Evolutionary conservation across 2,329 filamentous ascomycete genomes (phyloP).

Genomic region (Rhynchosporium secalis): DNA sequence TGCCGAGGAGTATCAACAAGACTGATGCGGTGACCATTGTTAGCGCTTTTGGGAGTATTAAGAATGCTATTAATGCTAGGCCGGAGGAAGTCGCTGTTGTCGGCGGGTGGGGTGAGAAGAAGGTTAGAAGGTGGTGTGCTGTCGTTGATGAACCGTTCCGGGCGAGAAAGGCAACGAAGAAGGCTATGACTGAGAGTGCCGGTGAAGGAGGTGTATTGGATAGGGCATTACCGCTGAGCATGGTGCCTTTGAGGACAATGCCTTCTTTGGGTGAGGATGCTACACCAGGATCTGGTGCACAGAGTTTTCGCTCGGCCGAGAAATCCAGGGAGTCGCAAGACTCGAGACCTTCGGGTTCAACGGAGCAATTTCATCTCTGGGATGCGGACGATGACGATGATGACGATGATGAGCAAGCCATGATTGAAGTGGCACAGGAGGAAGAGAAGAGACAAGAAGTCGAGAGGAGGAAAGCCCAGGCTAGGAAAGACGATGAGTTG

Average conservation of each 20-base stretch:
- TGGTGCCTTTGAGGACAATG: slow-evolving; percentile 36
- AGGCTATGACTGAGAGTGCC: slow-evolving; percentile 41
- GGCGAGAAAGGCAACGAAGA: slow-evolving; percentile 67
- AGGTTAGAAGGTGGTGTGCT: slow-evolving; percentile 81
- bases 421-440: slow-evolving; percentile 50
- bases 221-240: slow-evolving; percentile 38
- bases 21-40: slow-evolving; percentile 89
- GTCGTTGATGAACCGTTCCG: slow-evolving; percentile 85
- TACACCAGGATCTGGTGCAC: background rate
- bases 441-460: slow-evolving; percentile 42
- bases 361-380: slow-evolving; percentile 43
- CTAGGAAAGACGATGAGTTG: slow-evolving; percentile 47
- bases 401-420: slow-evolving; percentile 49
- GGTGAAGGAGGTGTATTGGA: slow-evolving; percentile 41
- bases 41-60: slow-evolving; percentile 86
- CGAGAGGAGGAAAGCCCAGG: slow-evolving; percentile 30
- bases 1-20: slow-evolving; percentile 88
- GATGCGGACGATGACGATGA: slow-evolving; percentile 46
- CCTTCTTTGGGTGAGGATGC: slow-evolving; percentile 10
- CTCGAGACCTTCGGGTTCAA: slow-evolving; percentile 13
- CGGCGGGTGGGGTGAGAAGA: slow-evolving; percentile 94
- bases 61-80: slow-evolving; percentile 82
- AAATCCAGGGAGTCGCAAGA: slow-evolving; percentile 12
- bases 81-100: slow-evolving; percentile 82
- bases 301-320: background rate